Conservation (phyloP, 345 rosid genomes). For the Hibiscus syriacus region DNA sequence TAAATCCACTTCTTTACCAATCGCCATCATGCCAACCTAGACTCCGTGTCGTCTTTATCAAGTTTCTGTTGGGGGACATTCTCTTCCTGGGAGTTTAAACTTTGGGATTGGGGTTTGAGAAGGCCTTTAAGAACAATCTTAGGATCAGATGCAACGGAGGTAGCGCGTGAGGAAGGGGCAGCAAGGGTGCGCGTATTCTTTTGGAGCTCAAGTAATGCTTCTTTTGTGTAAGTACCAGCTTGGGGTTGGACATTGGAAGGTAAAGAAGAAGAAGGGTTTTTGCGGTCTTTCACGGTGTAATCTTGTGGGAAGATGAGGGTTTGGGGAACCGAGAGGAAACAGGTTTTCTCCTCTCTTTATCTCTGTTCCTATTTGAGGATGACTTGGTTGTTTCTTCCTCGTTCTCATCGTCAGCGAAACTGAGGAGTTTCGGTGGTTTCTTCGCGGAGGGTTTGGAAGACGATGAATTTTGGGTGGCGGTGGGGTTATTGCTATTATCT, state of each 20-base stretch:
- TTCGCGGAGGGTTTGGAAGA: slow-evolving; percentile 58
- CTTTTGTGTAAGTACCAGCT: slow-evolving; percentile 75
- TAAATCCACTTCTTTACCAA: slow-evolving; percentile 12
- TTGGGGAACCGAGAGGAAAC: slow-evolving; percentile 22
- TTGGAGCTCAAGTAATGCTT: slow-evolving; percentile 82
- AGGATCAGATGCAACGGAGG: background rate
- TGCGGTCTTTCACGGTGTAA: slow-evolving; percentile 53
- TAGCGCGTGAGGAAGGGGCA: slow-evolving; percentile 21
- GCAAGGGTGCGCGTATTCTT: slow-evolving; percentile 69
- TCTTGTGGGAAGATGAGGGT: slow-evolving; percentile 48
- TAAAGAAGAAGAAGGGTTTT: slow-evolving; percentile 18
- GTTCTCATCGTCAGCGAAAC: slow-evolving; percentile 85
- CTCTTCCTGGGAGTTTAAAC: slow-evolving; percentile 27
- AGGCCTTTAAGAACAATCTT: slow-evolving; percentile 3
- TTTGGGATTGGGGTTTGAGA: slow-evolving; percentile 33
- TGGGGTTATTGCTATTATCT: slow-evolving; percentile 10
- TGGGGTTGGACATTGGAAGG: slow-evolving; percentile 33
- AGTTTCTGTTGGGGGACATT: background rate
- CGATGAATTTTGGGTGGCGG: slow-evolving; percentile 19
- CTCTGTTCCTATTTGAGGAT: slow-evolving; percentile 11
- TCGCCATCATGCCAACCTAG: slow-evolving; percentile 24
- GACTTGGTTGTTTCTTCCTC: slow-evolving; percentile 31
- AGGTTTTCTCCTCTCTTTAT: background rate
- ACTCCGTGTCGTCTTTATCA: slow-evolving; percentile 18
- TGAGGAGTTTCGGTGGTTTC: slow-evolving; percentile 47